Evolutionary conservation across 352 stramenopile species (phyloP), one percentile per base, ranked within the genome.

Genomic region (Pythium phragmiticola): DNA sequence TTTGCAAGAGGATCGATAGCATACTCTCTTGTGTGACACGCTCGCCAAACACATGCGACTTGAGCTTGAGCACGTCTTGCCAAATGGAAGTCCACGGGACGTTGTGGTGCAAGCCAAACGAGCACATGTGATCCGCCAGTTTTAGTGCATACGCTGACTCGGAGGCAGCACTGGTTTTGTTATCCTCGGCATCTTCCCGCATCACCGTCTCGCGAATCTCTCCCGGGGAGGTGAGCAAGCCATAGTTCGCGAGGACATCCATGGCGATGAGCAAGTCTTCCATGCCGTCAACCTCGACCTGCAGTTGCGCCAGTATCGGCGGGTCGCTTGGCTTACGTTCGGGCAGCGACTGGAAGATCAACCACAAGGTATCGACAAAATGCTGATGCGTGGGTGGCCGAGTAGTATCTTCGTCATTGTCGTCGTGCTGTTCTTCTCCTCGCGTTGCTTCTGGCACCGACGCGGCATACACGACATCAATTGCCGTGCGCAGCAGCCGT

Each of bases 341-440:
- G n/a, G 83, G 83, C 8, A 92, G 52, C 1, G 83, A 88, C 70
- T 92, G 81, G 39, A 92, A 90, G 45, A 92, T 85, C 4, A 62
- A 55, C 83, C 83, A 92, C 2, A 90, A 52, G 16, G 86, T 73
- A 49, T 92, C 81, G 0, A 84, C 70, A n/a, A 90, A 69, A 2
- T 23, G 39, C 4, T 59, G 49, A 36, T 82, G 72, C 17, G 59
- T 46, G 16, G 39, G 30, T 12, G 45, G 56, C 9, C 36, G 41
- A 19, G 21, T 28, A 7, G 36, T 23, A 16, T 4, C 8, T 19
- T 46, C 48, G 5, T 17, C 4, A 6, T 66, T 36, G 13, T 56
- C 41, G 4, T 21, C 55, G n/a, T 26, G 11, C 3, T 3, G 7
- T 23, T 9, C 19, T n/a, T 19, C 39, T 16, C 19, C 39, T 46